These are phyloP conservation scores for Cylindrotheca closterium DNA, from an alignment of 108 stramenopile species.

Conservation along the genomic window DNA sequence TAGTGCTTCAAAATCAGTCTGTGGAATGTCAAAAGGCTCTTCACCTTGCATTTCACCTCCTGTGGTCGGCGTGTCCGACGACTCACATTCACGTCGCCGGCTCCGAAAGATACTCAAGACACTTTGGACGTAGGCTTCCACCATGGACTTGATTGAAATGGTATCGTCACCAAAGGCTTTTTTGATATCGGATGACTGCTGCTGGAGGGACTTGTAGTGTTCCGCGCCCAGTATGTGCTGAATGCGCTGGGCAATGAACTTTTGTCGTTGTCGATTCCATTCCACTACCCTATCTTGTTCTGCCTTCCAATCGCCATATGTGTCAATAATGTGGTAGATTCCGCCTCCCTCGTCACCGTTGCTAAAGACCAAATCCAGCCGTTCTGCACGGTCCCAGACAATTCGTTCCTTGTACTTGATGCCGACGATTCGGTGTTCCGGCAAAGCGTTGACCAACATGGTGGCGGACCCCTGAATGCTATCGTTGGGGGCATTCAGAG, in stretches of 20 bases:
- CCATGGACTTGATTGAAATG: neutral
- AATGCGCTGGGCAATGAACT: constrained; percentile 38
- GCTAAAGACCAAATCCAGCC: constrained; percentile 73
- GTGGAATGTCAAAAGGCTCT: constrained; percentile 14
- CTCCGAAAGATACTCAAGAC: constrained; percentile 11
- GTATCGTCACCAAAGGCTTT: constrained; percentile 2
- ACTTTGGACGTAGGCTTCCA: constrained; percentile 44
- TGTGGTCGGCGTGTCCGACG: constrained; percentile 16
- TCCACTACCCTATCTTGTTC: constrained; percentile 42
- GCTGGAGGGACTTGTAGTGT: constrained; percentile 37
- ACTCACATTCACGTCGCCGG: constrained; percentile 16
- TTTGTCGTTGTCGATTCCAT: constrained; percentile 45
- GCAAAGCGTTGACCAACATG: constrained; percentile 67
- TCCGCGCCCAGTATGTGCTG: constrained; percentile 43
- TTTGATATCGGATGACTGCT: constrained; percentile 13
- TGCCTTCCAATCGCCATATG: constrained; percentile 77
- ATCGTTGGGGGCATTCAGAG: constrained; percentile 70
- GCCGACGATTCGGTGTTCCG: constrained; percentile 79
- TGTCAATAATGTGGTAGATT: constrained; percentile 62
- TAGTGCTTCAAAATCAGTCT: constrained; percentile 44
- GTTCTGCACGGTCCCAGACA: constrained; percentile 75
- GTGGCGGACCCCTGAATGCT: constrained; percentile 48
- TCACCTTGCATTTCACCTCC: neutral
- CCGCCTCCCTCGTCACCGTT: constrained; percentile 46
- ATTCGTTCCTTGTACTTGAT: constrained; percentile 75